phyloP scores from a whole-genome alignment of 768 basidiomycete species.

The Leucosporidium yakuticum region DNA sequence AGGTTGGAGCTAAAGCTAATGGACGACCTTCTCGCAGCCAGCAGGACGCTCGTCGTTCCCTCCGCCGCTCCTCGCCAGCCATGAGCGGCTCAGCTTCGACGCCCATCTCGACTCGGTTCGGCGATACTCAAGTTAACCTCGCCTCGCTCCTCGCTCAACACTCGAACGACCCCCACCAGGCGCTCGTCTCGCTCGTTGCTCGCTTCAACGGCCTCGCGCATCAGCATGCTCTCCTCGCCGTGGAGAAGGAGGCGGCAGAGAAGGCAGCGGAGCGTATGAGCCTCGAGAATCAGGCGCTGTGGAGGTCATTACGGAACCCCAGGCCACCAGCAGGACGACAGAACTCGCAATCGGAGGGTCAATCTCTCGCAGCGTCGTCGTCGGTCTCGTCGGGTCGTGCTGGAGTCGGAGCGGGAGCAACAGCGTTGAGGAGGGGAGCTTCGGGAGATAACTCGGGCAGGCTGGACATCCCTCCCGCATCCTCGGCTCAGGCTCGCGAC shows the following conservation, averaged over 20 bases:
- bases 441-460: background rate
- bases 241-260: slow-evolving; percentile 7
- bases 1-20: too few species aligned
- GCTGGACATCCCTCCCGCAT: background rate
- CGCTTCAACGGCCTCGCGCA: slow-evolving; percentile 23
- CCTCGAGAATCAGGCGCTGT: slow-evolving; percentile 29
- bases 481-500: background rate
- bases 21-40: too few species aligned
- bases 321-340: slow-evolving; percentile 4
- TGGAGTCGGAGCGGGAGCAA: too few species aligned
- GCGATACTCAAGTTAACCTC: too few species aligned
- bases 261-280: slow-evolving; percentile 11
- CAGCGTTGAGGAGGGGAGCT: background rate
- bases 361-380: background rate
- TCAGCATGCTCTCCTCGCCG: slow-evolving; percentile 1
- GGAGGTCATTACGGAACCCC: slow-evolving; percentile 27
- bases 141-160: slow-evolving; percentile 4
- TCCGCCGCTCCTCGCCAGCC: too few species aligned
- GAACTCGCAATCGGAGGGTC: background rate
- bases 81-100: too few species aligned
- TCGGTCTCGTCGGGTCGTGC: too few species aligned
- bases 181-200: slow-evolving; percentile 22
- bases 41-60: too few species aligned
- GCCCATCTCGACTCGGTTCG: too few species aligned
- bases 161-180: slow-evolving; percentile 14